Conservation (phyloP, 108 stramenopile species). For the Bacterosira constricta region DNA sequence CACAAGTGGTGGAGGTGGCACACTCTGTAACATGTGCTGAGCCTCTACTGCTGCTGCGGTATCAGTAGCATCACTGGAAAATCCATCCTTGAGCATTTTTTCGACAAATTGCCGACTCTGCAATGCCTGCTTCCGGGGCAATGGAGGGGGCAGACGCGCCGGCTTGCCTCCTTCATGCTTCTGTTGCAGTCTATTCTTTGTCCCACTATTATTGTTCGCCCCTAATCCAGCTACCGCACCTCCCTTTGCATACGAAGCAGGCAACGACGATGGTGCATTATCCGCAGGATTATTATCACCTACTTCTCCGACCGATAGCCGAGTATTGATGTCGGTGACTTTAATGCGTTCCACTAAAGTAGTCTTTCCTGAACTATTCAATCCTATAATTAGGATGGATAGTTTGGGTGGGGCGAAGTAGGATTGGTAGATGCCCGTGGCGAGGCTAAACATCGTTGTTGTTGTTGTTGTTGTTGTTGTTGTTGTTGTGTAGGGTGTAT, state of each 20-base stretch:
- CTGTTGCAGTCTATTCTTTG: not conserved
- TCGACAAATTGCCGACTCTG: conserved; percentile 20
- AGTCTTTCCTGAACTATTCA: conserved; percentile 73
- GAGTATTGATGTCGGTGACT: conserved; percentile 65
- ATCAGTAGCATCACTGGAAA: not conserved
- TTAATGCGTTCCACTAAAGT: conserved; percentile 81
- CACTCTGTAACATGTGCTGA: not conserved
- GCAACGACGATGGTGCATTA: not conserved
- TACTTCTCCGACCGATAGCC: too few relatives aligned
- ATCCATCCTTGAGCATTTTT: not conserved
- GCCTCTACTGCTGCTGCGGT: not conserved
- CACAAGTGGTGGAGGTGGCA: conserved; percentile 22
- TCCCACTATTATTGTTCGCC: not conserved
- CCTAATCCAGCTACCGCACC: conserved; percentile 13
- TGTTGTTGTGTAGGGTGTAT: too few relatives aligned
- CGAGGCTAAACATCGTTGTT: conserved; percentile 69
- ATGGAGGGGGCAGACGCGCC: conserved; percentile 44
- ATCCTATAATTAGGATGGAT: conserved; percentile 75
- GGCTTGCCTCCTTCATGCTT: conserved; percentile 7
- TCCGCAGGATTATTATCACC: not conserved
- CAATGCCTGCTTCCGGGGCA: conserved; percentile 20
- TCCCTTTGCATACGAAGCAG: conserved; percentile 15
- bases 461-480: too few relatives aligned
- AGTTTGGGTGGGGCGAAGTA: conserved; percentile 78
- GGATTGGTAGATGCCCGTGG: conserved; percentile 72